These are phyloP conservation scores for Pleurotus citrinopileatus DNA, from an alignment of 768 basidiomycete species.

Conservation along the genomic window DNA sequence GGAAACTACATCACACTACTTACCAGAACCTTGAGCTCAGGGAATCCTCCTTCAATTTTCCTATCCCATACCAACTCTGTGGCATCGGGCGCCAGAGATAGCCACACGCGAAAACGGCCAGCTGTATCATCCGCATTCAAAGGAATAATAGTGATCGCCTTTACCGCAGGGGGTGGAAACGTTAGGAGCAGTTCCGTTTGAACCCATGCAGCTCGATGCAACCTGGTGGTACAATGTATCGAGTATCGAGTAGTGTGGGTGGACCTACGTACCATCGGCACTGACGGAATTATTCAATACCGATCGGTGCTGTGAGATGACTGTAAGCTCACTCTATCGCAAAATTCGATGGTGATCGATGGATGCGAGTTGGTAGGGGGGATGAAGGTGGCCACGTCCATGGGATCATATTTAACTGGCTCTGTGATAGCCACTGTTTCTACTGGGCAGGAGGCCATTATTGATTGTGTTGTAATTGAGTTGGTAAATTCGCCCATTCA, in stretches of 20 bases:
- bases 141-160: constrained; percentile 69
- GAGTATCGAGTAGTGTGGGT: constrained; percentile 1
- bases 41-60: constrained; percentile 89
- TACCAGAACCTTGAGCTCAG: constrained; percentile 83
- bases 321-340: constrained; percentile 70
- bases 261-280: constrained; percentile 69
- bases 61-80: constrained; percentile 80
- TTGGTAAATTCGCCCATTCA: not conserved
- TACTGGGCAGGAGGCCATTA: constrained; percentile 2
- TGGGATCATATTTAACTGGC: constrained; percentile 8
- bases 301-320: not conserved
- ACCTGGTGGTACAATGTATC: constrained; percentile 47
- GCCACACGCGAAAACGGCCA: constrained; percentile 91
- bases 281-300: constrained; percentile 28
- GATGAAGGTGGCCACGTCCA: constrained; percentile 53
- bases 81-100: constrained; percentile 33
- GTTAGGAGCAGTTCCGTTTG: constrained; percentile 90
- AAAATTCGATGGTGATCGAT: constrained; percentile 85
- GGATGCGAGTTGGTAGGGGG: constrained; percentile 46
- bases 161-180: constrained; percentile 77
- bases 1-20: constrained; percentile 21
- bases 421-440: not conserved
- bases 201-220: constrained; percentile 91
- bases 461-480: not conserved
- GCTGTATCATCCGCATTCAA: constrained; percentile 78